phyloP scores from a whole-genome alignment of 78 protist genomes.

The Dictyostelium citrinum region DNA sequence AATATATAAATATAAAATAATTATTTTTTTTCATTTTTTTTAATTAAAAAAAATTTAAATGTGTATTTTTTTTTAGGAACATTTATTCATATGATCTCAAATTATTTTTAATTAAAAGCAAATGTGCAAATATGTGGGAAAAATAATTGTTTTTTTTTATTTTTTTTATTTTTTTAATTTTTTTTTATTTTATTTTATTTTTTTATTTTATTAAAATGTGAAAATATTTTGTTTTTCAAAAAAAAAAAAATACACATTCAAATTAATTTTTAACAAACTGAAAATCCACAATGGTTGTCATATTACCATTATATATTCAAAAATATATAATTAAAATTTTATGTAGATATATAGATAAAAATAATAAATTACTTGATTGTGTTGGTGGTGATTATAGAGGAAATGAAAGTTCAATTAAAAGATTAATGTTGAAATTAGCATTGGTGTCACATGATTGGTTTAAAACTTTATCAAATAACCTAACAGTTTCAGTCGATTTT shows the following conservation, averaged over 20 bases:
- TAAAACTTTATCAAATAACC: neutral
- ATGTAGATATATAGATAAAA: neutral
- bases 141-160: too few species aligned
- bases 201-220: too few species aligned
- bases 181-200: too few species aligned
- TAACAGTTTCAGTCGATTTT: neutral
- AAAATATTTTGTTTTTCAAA: too few species aligned
- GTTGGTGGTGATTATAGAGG: neutral
- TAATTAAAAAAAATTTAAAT: neutral
- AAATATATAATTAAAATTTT: neutral
- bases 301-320: neutral
- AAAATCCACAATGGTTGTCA: neutral
- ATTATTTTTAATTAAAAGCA: too few species aligned
- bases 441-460: neutral
- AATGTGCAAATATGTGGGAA: too few species aligned
- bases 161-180: too few species aligned
- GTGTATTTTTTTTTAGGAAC: too few species aligned
- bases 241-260: neutral
- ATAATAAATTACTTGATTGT: neutral
- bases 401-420: neutral
- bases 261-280: neutral
- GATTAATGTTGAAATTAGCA: neutral
- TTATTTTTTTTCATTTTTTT: neutral
- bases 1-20: neutral
- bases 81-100: too few species aligned